Percentiles rank a stretch among this genome's conserved stretches.
phyloP scores from a whole-genome alignment of 352 stramenopile species.

The Globisporangium orthogonon region DNA sequence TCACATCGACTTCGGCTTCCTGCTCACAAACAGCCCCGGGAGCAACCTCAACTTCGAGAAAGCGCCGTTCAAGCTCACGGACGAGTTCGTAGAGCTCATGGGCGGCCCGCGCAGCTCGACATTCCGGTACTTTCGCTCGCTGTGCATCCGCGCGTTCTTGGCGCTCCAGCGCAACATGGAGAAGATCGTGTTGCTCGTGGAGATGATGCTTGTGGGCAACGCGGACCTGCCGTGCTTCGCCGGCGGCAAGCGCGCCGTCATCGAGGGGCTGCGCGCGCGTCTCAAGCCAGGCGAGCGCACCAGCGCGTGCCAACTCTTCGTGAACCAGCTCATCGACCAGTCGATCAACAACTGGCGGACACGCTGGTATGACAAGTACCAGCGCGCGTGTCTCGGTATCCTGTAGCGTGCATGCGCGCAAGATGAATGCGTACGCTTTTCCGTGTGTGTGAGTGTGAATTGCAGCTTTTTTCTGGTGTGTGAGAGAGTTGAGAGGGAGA shows the following conservation, averaged over 20 bases:
- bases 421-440: not conserved
- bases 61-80: slow-evolving; percentile 97
- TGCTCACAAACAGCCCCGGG: slow-evolving; percentile 92
- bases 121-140: slow-evolving; percentile 93
- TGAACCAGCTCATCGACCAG: slow-evolving; percentile 84
- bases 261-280: slow-evolving; percentile 67
- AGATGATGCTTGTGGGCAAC: slow-evolving; percentile 94
- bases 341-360: slow-evolving; percentile 88
- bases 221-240: slow-evolving; percentile 77
- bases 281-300: slow-evolving; percentile 78
- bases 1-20: slow-evolving; percentile 99
- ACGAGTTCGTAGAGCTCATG: slow-evolving; percentile 95
- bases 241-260: slow-evolving; percentile 72
- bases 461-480: not conserved
- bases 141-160: slow-evolving; percentile 95
- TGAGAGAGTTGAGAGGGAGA: too few species aligned
- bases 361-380: slow-evolving; percentile 89
- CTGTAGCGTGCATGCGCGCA: slow-evolving; percentile 25
- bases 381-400: slow-evolving; percentile 85
- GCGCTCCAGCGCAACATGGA: slow-evolving; percentile 91
- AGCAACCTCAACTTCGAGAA: slow-evolving; percentile 95
- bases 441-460: not conserved
- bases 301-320: slow-evolving; percentile 73
- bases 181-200: slow-evolving; percentile 92
- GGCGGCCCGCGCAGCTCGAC: slow-evolving; percentile 87